phyloP scores from a whole-genome alignment of 2,329 filamentous ascomycete species.

The Nemania serpens region DNA sequence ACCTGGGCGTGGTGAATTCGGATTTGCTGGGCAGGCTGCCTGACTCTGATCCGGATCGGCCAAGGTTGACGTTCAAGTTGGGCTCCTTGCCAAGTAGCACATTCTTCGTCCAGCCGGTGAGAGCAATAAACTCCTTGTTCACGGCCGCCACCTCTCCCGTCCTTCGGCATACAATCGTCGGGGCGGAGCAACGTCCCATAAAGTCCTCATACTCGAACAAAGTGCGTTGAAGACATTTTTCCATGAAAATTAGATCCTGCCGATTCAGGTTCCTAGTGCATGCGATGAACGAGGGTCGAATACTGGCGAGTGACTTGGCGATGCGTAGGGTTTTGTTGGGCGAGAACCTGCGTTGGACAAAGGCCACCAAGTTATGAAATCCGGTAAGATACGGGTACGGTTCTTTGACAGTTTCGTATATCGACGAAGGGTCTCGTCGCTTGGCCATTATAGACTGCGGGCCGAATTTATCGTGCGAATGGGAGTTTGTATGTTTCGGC shows the following conservation, averaged over 20 bases:
- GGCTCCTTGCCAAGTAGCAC: conserved; percentile 85
- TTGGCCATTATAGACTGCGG: conserved; percentile 61
- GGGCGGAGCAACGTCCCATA: conserved; percentile 84
- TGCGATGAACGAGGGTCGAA: conserved; percentile 90
- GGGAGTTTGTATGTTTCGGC: conserved; percentile 48
- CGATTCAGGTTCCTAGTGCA: conserved; percentile 87
- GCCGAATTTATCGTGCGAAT: conserved; percentile 42
- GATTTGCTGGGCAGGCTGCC: conserved; percentile 51
- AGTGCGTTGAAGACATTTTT: conserved; percentile 93
- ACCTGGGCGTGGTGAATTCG: conserved; percentile 57
- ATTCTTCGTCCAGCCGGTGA: conserved; percentile 93
- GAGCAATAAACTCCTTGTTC: conserved; percentile 93
- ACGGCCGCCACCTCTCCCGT: conserved; percentile 95
- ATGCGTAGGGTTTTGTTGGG: conserved; percentile 79
- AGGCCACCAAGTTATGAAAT: conserved; percentile 85
- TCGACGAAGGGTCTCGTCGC: conserved; percentile 75
- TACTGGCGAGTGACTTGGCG: conserved; percentile 83
- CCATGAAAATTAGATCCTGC: conserved; percentile 94
- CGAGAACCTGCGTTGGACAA: conserved; percentile 78
- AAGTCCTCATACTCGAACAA: conserved; percentile 94
- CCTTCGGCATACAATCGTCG: conserved; percentile 87
- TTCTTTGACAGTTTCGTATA: conserved; percentile 88
- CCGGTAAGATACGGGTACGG: conserved; percentile 90
- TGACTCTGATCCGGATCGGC: conserved; percentile 53
- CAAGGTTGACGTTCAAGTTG: conserved; percentile 85